Evolutionary conservation across 208 protist species (phyloP).

Genomic region (Strigomonas culicis): DNA sequence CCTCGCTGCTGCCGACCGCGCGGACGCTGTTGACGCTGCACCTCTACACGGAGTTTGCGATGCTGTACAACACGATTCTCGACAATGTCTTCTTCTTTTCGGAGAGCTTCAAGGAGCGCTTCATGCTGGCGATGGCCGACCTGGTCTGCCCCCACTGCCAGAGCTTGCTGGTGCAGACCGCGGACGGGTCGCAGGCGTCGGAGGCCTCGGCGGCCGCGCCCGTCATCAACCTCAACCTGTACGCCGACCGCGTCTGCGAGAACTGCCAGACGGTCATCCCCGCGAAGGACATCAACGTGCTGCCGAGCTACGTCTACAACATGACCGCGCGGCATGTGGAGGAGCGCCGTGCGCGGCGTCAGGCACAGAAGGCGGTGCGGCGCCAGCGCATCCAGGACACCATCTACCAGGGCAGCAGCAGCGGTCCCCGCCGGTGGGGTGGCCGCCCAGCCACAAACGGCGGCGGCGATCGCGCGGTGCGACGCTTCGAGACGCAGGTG

Average conservation of each 20-base stretch:
- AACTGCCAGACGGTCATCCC: constrained; percentile 65
- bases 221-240: constrained; percentile 40
- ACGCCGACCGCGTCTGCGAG: constrained; percentile 54
- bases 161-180: constrained; percentile 51
- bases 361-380: constrained; percentile 30
- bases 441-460: too few species aligned
- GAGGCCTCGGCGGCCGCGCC: too few species aligned
- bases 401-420: constrained; percentile 11
- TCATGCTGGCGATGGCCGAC: constrained; percentile 70
- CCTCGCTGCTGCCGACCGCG: constrained; percentile 63
- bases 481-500: constrained; percentile 1
- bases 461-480: too few species aligned
- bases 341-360: constrained; percentile 36
- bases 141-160: constrained; percentile 69
- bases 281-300: constrained; percentile 35
- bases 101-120: constrained; percentile 54
- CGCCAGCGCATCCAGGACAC: constrained; percentile 36
- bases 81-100: constrained; percentile 69
- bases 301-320: constrained; percentile 67
- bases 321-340: constrained; percentile 55
- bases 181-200: too few species aligned
- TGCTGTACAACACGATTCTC: constrained; percentile 78
- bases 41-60: constrained; percentile 60
- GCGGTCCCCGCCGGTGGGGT: constrained; percentile 7
- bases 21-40: constrained; percentile 67